Evolutionary conservation across 2,329 filamentous ascomycete species (phyloP).

Genomic region (Claviceps cyperi): DNA sequence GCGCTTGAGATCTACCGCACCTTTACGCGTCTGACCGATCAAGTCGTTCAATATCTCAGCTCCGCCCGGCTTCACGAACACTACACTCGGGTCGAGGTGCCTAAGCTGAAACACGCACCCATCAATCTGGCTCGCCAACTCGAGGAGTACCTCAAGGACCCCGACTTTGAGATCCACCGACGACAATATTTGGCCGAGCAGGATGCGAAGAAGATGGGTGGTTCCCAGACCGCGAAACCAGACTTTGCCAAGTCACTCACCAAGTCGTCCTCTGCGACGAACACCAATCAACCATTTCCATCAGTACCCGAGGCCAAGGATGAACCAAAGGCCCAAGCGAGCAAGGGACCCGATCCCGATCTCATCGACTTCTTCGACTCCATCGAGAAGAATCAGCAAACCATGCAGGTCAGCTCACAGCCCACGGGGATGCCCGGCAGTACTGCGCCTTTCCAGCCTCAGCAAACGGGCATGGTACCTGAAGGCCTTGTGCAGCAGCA

Average conservation of each 20-base stretch:
- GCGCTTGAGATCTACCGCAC: constrained; percentile 84
- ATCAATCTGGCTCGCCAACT: constrained; percentile 79
- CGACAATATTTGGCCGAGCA: constrained; percentile 84
- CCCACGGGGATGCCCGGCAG: constrained; percentile 20
- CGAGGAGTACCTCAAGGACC: constrained; percentile 87
- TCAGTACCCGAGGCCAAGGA: constrained; percentile 18
- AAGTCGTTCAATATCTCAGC: constrained; percentile 79
- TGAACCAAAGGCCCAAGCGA: constrained; percentile 30
- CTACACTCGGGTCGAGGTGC: constrained; percentile 83
- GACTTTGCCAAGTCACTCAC: constrained; percentile 19
- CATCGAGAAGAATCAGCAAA: constrained; percentile 76
- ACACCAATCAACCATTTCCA: constrained; percentile 28
- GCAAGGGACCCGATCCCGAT: constrained; percentile 57
- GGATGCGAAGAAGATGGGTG: constrained; percentile 48
- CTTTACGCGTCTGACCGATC: constrained; percentile 84
- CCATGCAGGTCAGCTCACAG: constrained; percentile 37
- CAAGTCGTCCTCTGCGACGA: constrained; percentile 18
- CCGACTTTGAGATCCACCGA: constrained; percentile 87
- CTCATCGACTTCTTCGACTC: constrained; percentile 92
- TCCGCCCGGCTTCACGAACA: constrained; percentile 82
- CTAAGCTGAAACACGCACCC: constrained; percentile 92
- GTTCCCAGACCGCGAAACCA: constrained; percentile 19
- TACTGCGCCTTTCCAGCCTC: constrained; percentile 23
- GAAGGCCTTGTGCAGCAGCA: constrained; percentile 13
- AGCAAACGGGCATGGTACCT: constrained; percentile 20